Percentiles rank a stretch among this genome's conserved stretches.
Conservation (phyloP, 345 rosid species). For the Rhodamnia argentea region DNA sequence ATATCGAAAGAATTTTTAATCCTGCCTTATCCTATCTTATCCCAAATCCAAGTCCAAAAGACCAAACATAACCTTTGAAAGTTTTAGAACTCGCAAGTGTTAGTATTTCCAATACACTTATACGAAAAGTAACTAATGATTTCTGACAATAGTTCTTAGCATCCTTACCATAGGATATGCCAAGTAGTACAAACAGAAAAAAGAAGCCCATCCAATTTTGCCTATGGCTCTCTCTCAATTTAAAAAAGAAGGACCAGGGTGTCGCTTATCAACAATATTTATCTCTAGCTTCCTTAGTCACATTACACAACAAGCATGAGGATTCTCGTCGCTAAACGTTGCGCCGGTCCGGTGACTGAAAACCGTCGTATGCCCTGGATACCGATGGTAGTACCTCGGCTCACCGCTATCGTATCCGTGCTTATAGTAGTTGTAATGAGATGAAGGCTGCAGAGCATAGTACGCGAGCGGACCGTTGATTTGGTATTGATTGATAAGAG, state of each 20-base stretch:
- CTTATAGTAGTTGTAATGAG: slow-evolving; percentile 79
- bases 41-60: too few relatives aligned
- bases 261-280: not conserved
- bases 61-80: too few relatives aligned
- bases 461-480: slow-evolving; percentile 46
- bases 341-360: slow-evolving; percentile 52
- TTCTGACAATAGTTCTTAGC: not conserved
- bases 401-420: slow-evolving; percentile 62
- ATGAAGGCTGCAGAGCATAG: slow-evolving; percentile 44
- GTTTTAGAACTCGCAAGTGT: too few relatives aligned
- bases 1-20: too few relatives aligned
- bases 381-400: slow-evolving; percentile 25
- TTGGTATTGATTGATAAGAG: slow-evolving; percentile 30
- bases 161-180: not conserved
- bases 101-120: too few relatives aligned
- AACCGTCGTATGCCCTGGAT: slow-evolving; percentile 33
- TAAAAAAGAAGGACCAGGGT: not conserved
- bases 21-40: too few relatives aligned
- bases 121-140: not conserved
- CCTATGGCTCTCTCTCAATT: not conserved
- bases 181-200: not conserved
- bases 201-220: not conserved
- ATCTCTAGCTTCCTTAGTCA: slow-evolving; percentile 4
- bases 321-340: slow-evolving; percentile 78
- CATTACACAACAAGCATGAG: slow-evolving; percentile 71